Base-by-base conservation (phyloP, 2,329 filamentous ascomycete species). In the Paecilomyces sp. region DNA sequence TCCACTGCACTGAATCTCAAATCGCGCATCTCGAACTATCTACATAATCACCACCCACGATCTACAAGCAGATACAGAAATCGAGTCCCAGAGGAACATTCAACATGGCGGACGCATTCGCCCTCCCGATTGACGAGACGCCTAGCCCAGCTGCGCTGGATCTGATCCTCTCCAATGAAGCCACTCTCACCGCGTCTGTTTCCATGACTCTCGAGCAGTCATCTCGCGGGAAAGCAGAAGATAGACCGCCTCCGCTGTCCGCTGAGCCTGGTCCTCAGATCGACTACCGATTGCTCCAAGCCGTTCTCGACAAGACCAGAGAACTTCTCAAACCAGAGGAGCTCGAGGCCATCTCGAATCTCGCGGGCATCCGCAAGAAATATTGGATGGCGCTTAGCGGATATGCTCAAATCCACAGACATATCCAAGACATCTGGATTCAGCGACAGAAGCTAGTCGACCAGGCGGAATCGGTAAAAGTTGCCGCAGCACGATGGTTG, bases 251-350 rank as follows among this genome's bases (percentile, higher is more conserved):
- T 51, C 50, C 51, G 11, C 55, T 54, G 50, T 51, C 56, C 51
- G 60, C 28, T 25, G 62, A 65, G 53, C 63, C 63, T 8, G 58
- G 57, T 18, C 58, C 56, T 3, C 30, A 50, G 12, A 47, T 65
- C 52, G 55, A 64, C 51, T 65, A 65, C 60, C 30, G 34, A n/a
- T 5, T 59, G 15, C 34, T 65, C 24, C 28, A 25, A 3, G 22
- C 13, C 22, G 51, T 53, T 24, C 22, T 53, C 51, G 13, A 13
- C 51, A 30, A 13, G 28, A 30, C 51, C 22, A 25, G 22, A 7
- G 28, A 28, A 3, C 28, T 30, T 11, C 51, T 53, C 6, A 3
- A 22, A 1, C 22, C 24, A 30, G 51, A 53, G 4, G 22, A 22
- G 9, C 22, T 53, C 24, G 24, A 30, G 15, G 51, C 11, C 3